Conservation (phyloP, 2,329 filamentous ascomycete species). For the Basipetospora sp. region DNA sequence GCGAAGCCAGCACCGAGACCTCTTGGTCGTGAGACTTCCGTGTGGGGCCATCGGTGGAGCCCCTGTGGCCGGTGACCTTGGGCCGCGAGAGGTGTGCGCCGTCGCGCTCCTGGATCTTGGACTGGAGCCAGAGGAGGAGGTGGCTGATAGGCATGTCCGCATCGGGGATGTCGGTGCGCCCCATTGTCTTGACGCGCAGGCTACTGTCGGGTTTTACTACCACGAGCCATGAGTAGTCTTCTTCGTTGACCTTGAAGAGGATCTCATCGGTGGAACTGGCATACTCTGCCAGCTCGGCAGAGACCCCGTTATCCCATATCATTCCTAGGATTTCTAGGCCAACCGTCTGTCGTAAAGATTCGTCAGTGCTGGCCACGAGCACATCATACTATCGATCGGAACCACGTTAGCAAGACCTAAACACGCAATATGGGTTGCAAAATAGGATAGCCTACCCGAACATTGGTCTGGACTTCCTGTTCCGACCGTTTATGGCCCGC, state of each 20-base stretch:
- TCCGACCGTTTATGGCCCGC: conserved; percentile 2
- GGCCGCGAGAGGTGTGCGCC: conserved; percentile 39
- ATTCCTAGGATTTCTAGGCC: conserved; percentile 65
- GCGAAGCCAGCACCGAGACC: conserved; percentile 70
- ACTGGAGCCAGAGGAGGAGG: conserved; percentile 64
- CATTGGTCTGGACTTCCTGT: neutral
- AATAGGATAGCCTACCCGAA: no score
- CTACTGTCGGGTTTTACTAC: conserved; percentile 66
- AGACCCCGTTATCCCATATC: conserved; percentile 73
- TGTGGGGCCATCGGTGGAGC: neutral
- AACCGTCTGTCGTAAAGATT: conserved; percentile 55
- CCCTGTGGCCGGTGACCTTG: conserved; percentile 16
- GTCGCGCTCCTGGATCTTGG: conserved; percentile 68
- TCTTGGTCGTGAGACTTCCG: conserved; percentile 44
- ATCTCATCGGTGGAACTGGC: conserved; percentile 67
- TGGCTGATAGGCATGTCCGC: conserved; percentile 60
- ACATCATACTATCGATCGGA: conserved; percentile 65
- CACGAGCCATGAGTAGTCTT: conserved; percentile 72
- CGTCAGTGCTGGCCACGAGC: conserved; percentile 76
- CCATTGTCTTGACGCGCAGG: conserved; percentile 67
- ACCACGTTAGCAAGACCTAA: conserved; percentile 9
- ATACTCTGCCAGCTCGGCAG: conserved; percentile 73
- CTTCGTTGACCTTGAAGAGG: conserved; percentile 59
- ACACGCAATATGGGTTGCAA: no score
- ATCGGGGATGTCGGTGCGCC: conserved; percentile 59